Conservation (phyloP, 331 rosid species). For the Erythrophleum ivorense region DNA sequence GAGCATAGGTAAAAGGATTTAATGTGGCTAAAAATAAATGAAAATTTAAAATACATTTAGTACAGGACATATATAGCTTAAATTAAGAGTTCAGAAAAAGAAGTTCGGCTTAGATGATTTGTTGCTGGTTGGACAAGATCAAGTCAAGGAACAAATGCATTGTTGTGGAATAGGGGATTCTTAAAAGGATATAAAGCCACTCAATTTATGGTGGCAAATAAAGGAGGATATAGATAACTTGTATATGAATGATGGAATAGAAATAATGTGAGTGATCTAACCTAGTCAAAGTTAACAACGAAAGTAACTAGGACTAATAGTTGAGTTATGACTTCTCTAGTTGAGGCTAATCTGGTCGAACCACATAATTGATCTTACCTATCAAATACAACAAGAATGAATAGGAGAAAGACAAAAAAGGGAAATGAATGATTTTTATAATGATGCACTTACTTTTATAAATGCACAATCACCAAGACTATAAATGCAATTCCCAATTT, state of each 20-base stretch:
- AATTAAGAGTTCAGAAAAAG: conserved; percentile 8
- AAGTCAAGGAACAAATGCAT: conserved; percentile 18
- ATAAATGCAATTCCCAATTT: conserved; percentile 55
- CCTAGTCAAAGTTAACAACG: not conserved
- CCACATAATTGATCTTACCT: conserved; percentile 1
- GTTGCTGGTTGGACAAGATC: conserved; percentile 18
- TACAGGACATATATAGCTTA: conserved; percentile 8
- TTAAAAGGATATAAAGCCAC: not conserved
- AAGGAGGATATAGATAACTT: conserved; percentile 5
- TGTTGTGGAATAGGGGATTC: not conserved
- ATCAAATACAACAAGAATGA: conserved; percentile 14
- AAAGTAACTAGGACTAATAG: not conserved
- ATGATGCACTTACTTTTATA: conserved; percentile 60
- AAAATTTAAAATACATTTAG: not conserved
- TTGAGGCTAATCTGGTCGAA: conserved; percentile 9
- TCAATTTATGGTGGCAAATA: conserved; percentile 1
- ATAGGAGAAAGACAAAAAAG: conserved; percentile 21
- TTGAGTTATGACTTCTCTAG: not conserved
- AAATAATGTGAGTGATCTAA: conserved; percentile 15
- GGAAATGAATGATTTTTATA: conserved; percentile 11
- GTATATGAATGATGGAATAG: conserved; percentile 18
- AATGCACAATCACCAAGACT: conserved; percentile 89
- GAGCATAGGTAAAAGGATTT: not conserved
- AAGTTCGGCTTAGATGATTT: conserved; percentile 7
- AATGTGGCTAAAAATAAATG: not conserved